A percentile compares a stretch with the other conserved stretches of the same genome.
phyloP scores from a whole-genome alignment of 148 eudicot species.

The Spergularia bocconei region DNA sequence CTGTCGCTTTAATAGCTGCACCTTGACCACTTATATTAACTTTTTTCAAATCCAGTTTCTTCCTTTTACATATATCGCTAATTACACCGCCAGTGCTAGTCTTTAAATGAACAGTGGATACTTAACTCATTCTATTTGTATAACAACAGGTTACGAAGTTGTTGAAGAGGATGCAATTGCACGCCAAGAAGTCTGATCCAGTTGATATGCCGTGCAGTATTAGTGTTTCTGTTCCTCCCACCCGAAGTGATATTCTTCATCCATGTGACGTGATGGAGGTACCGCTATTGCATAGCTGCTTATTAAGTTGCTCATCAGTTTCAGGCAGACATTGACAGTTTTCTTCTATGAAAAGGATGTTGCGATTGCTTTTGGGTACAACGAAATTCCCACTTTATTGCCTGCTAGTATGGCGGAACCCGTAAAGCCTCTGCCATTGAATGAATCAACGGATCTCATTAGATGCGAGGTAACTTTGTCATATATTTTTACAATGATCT shows the following conservation, averaged over 20 bases:
- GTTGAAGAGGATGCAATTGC: constrained; percentile 84
- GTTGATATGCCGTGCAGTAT: constrained; percentile 40
- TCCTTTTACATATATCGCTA: not conserved
- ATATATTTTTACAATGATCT: not conserved
- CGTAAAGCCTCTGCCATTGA: constrained; percentile 67
- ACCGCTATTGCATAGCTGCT: not conserved
- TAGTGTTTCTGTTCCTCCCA: constrained; percentile 80
- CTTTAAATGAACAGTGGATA: constrained; percentile 2
- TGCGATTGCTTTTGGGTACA: constrained; percentile 97
- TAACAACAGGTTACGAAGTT: constrained; percentile 59
- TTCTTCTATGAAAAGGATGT: constrained; percentile 58
- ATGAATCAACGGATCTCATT: constrained; percentile 67
- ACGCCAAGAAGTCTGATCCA: constrained; percentile 46
- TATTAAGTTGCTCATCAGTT: constrained; percentile 6
- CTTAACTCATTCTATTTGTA: constrained; percentile 25
- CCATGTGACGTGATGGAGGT: constrained; percentile 99
- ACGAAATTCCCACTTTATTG: constrained; percentile 71
- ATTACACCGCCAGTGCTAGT: not conserved
- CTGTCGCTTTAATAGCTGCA: not conserved
- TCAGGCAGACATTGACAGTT: not conserved
- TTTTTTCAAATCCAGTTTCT: not conserved
- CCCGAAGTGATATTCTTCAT: constrained; percentile 96
- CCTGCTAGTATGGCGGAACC: constrained; percentile 73
- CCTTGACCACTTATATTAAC: not conserved
- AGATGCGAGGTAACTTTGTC: constrained; percentile 61